Evolutionary conservation across 2,329 filamentous ascomycete species (phyloP).

Genomic region (Cercospora janseana): DNA sequence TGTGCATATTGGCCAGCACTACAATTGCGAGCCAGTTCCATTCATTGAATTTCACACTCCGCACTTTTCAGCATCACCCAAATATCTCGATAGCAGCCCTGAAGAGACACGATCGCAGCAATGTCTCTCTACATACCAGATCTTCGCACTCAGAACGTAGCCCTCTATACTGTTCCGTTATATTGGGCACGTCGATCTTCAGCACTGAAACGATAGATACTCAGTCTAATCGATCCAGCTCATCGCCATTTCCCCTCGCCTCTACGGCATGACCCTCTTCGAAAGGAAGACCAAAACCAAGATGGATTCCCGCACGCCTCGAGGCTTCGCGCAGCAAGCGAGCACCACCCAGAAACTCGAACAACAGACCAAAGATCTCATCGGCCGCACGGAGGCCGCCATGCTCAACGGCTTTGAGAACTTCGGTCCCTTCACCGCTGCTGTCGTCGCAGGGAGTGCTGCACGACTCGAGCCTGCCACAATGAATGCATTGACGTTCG

Average conservation of each 20-base stretch:
- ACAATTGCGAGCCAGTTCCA: too few species aligned
- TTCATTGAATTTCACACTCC: neutral
- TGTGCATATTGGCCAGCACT: too few species aligned
- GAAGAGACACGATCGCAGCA: conserved; percentile 3
- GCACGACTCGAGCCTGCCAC: conserved; percentile 34
- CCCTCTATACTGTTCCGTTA: conserved; percentile 33
- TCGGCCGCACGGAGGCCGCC: conserved; percentile 41
- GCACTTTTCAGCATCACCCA: neutral
- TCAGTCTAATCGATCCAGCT: conserved; percentile 16
- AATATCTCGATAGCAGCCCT: too few species aligned
- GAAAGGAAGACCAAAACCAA: conserved; percentile 19
- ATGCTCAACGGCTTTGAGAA: conserved; percentile 43
- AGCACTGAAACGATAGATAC: conserved; percentile 32
- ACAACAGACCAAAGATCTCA: conserved; percentile 35
- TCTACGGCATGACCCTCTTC: conserved; percentile 32
- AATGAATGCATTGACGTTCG: conserved; percentile 33
- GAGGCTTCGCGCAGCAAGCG: conserved; percentile 32
- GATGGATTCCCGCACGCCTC: conserved; percentile 35
- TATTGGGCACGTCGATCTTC: conserved; percentile 33
- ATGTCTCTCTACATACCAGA: conserved; percentile 28
- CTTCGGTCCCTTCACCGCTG: conserved; percentile 41
- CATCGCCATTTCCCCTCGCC: conserved; percentile 38
- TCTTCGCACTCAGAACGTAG: conserved; percentile 29
- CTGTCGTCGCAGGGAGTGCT: conserved; percentile 41
- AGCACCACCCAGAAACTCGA: conserved; percentile 36